These are phyloP conservation scores for Venturia effusa DNA, from an alignment of 2,329 filamentous ascomycete species.

Conservation along the genomic window DNA sequence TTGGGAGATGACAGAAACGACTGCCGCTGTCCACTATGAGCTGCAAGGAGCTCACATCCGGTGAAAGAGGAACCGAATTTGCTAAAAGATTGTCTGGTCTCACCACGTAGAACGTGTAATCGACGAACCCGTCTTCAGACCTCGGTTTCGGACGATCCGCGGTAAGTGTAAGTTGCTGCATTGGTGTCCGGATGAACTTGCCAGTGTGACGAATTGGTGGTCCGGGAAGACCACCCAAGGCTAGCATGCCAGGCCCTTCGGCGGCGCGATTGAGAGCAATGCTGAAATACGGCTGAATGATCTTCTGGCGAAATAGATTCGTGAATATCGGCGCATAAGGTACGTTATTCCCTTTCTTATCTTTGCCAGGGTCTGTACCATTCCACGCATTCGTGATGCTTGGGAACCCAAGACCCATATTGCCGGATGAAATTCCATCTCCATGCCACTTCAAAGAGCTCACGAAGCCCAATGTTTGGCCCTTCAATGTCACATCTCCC, in stretches of 20 bases:
- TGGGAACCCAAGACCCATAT: slow-evolving; percentile 11
- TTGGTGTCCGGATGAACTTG: background rate
- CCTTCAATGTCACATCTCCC: background rate
- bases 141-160: background rate
- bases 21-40: slow-evolving; percentile 11
- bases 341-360: background rate
- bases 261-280: slow-evolving; percentile 9
- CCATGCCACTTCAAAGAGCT: background rate
- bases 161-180: background rate
- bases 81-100: background rate
- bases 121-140: background rate
- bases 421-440: slow-evolving; percentile 9
- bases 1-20: slow-evolving; percentile 4
- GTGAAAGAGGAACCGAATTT: background rate
- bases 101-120: slow-evolving; percentile 4
- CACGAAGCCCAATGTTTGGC: slow-evolving; percentile 7
- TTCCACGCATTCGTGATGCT: slow-evolving; percentile 6
- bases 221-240: slow-evolving; percentile 10
- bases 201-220: background rate
- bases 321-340: slow-evolving; percentile 3
- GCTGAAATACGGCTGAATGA: slow-evolving; percentile 8
- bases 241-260: slow-evolving; percentile 6
- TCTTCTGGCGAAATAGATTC: background rate
- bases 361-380: background rate
- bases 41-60: background rate